Evolutionary conservation across 2,329 filamentous ascomycete species (phyloP).

Genomic region (Paraconiothyrium sp.): DNA sequence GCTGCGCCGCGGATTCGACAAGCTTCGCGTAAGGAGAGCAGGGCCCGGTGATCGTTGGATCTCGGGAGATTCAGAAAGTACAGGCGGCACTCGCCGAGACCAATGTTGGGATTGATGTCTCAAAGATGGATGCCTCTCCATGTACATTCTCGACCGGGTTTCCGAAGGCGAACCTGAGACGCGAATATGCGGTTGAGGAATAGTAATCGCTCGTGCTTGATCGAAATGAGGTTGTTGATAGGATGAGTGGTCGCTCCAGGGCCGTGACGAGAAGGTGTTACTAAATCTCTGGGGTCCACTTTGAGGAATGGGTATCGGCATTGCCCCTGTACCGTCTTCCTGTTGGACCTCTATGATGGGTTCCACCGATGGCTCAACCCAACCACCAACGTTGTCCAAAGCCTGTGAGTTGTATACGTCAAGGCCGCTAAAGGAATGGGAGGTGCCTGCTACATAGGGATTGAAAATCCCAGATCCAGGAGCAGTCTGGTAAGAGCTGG

Average conservation of each 20-base stretch:
- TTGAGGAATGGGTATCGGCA: constrained; percentile 44
- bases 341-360: constrained; percentile 40
- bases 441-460: constrained; percentile 38
- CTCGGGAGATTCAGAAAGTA: constrained; percentile 40
- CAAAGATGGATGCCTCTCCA: constrained; percentile 13
- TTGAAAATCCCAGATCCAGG: constrained; percentile 37
- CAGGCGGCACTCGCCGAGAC: constrained; percentile 31
- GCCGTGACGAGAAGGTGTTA: constrained; percentile 25
- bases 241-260: constrained; percentile 22
- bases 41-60: constrained; percentile 32
- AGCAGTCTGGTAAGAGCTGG: constrained; percentile 32
- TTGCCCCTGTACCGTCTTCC: constrained; percentile 22
- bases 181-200: constrained; percentile 35
- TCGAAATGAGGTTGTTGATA: constrained; percentile 25
- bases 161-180: constrained; percentile 1
- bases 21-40: constrained; percentile 35
- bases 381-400: constrained; percentile 39
- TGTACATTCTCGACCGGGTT: neutral
- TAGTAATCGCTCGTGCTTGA: constrained; percentile 36
- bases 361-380: constrained; percentile 43
- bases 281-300: constrained; percentile 27
- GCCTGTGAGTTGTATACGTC: constrained; percentile 43
- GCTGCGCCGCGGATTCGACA: constrained; percentile 35
- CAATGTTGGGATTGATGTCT: constrained; percentile 27
- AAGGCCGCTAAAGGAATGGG: constrained; percentile 39